Base-by-base conservation (phyloP, 1,284 basidiomycete species). In the Fomitiporia mediterranea region DNA sequence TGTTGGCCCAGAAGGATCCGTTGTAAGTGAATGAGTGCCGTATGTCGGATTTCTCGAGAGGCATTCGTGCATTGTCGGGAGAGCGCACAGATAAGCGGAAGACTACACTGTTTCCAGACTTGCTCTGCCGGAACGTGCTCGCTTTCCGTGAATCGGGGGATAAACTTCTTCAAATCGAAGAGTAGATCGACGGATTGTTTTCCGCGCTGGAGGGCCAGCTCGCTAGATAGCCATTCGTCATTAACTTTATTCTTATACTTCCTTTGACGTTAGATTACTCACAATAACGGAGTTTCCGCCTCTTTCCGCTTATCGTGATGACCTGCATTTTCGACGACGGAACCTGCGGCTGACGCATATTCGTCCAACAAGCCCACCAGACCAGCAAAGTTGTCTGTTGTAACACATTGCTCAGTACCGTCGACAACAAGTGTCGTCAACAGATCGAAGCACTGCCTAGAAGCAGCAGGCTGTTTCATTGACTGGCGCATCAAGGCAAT, bases 401-500 rank as follows among this genome's bases (percentile, higher is more conserved):
- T 83, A 37, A 96, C 74, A 13, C 75, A 75, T 56, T 83, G 80
- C 37, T 79, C 74, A 11, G 78, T 69, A 6, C 79, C 79, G 53
- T 87, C 84, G 0, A 77, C 70, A 7, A 80, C 78, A 35, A 97
- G 75, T 48, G 74, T 74, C 27, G 80, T 72, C 23, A 95, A 73
- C 5, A 95, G 78, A 8, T 86, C 83, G 65, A 98, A 91, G 1
- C 94, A 89, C 46, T 86, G 75, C 44, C 90, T 86, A 27, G 90
- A 86, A 1, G 94, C 94, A 69, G 93, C 91, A n/a, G 91, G 83
- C 64, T 97, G 90, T 6, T 86, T 79, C 44, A 93, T 82, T 0
- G 92, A 94, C 0, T 87, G 88, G 39, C 91, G 82, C 63, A 99
- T 81, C n/a, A 98, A 76, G 0, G 92, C 87, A 64, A 97, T 92